Evolutionary conservation across 2,329 filamentous ascomycete genomes (phyloP), one percentile per base, ranked within the genome.

Genomic region (Fusarium sp.): DNA sequence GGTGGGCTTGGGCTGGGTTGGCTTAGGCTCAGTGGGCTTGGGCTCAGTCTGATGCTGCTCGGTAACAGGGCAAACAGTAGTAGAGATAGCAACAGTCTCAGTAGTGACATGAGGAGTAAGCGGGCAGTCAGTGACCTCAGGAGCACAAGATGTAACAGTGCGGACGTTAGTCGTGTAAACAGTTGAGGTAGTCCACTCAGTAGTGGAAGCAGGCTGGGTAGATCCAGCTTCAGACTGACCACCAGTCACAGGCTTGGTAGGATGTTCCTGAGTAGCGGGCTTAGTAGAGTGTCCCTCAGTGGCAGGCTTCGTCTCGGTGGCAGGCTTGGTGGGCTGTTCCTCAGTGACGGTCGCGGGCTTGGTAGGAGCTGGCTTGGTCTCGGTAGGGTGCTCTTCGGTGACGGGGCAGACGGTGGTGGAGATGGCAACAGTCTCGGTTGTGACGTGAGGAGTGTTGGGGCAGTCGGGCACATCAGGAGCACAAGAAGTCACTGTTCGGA

Each of bases 101-200:
- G 70, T 72, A 13, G 65, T 70, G 18, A 72, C 47, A 4, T 72
- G 70, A 9, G 70, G 70, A 9, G 55, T 61, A 29, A 42, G 49
- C 1, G 56, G 57, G 49, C 70, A 72, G 20, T 72, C 36, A 1
- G 70, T 46, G 7, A 49, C 57, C 29, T 63, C 62, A 1, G 72
- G 62, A 1, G 36, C 65, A 7, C 72, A 74, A 9, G 53, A 61
- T 8, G 71, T 74, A n/a, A 74, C 69, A 8, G 71, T 74, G 11
- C 56, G 66, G 14, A 74, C 20, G 12, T 49, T 64, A 7, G 72
- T 74, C 0, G 72, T 74, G 60, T 74, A 74, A 1, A 75, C 56
- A 18, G 72, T 74, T 5, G 69, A 73, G 15, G 72, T 75, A n/a
- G 65, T 54, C 53, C 25, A 62, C 17, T 50, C 61, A 3, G 73